Base-by-base conservation (phyloP, 2,329 filamentous ascomycete genomes). In the Trichoderma asperellum region DNA sequence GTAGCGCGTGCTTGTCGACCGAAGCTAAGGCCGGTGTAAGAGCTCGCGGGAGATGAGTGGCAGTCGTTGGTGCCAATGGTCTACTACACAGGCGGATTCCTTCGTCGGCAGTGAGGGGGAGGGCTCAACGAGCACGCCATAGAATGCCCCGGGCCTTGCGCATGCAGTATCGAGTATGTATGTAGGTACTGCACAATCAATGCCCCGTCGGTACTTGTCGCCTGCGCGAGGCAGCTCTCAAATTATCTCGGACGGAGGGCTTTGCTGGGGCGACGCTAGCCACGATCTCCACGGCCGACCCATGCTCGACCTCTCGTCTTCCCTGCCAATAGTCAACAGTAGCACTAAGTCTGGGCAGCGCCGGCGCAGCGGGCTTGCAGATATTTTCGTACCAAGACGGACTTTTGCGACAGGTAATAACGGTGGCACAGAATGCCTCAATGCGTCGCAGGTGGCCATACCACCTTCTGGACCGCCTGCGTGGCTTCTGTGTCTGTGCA, bases 251-350 rank as follows among this genome's bases (percentile, higher is more conserved):
- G 64, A 34, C 55, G 34, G 64, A 59, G 64, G 53, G 29, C 64
- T 47, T 59, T 35, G 35, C 58, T 67, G 55, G 64, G 55, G 64
- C n/a, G 40, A 49, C 55, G 40, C 64, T 67, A 67, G 55, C 37
- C 55, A 67, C 64, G 64, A 67, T 67, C 64, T 59, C 64, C 55
- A 67, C 64, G 64, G 55, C 56, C 59, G 55, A 67, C 55, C 64
- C 64, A 67, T 67, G 64, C 55, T 37, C 60, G 47, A 58, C 29
- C 34, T 32, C 47, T n/a, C 40, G 52, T 27, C 55, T 57, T 49
- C 64, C 64, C 64, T 67, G 64, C 59, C 53, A 67, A 43, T 43
- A n/a, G 40, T 43, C 40, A 43, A 43, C 40, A 43, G 40, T 43
- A 43, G 29, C 63, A 52, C 64, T 53, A 21, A 37, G 43, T 27